These are phyloP conservation scores for Dalechampia spathulata DNA, from an alignment of 441 rosid species.

Conservation along the genomic window DNA sequence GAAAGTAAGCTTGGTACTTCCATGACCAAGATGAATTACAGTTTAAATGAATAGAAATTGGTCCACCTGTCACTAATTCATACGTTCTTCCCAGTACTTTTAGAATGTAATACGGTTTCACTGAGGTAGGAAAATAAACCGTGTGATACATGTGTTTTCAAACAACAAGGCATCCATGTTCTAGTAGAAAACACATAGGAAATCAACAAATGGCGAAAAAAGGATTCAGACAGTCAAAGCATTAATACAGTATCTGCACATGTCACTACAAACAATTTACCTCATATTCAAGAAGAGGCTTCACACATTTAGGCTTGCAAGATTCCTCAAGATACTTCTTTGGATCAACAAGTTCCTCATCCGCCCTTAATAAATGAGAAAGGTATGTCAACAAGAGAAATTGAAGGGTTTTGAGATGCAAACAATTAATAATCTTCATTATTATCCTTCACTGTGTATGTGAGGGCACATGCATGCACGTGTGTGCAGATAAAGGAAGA, in stretches of 20 bases:
- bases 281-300: constrained; percentile 45
- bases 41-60: too few species aligned
- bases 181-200: too few species aligned
- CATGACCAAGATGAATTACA: too few species aligned
- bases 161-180: too few species aligned
- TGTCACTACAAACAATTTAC: constrained; percentile 15
- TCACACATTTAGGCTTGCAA: constrained; percentile 58
- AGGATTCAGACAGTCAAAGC: neutral
- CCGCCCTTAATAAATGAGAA: constrained; percentile 35
- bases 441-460: neutral
- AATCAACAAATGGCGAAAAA: neutral
- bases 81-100: too few species aligned
- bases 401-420: neutral
- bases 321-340: constrained; percentile 48
- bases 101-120: too few species aligned
- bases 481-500: neutral
- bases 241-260: neutral
- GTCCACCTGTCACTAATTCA: too few species aligned
- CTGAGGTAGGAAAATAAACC: too few species aligned
- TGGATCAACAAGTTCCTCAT: constrained; percentile 45
- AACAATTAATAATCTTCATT: neutral
- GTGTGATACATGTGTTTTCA: too few species aligned
- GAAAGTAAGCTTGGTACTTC: too few species aligned
- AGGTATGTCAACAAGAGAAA: neutral
- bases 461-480: neutral